Evolutionary conservation across 805 yeast species (phyloP).

Genomic region (Helenozyma rhizophorensis): DNA sequence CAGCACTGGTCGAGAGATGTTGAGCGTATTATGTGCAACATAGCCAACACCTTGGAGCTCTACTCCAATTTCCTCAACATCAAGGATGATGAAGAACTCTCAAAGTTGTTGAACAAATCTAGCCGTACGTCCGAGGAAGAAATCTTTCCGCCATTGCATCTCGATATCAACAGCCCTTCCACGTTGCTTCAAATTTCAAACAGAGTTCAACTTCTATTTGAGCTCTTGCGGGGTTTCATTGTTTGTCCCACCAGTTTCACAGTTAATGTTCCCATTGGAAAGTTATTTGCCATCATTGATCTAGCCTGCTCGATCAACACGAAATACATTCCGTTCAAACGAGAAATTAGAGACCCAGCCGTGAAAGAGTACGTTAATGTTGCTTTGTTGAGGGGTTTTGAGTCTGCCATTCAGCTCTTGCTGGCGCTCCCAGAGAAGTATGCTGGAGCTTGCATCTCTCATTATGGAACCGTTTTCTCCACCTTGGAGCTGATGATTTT

Average conservation of each 20-base stretch:
- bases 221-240: slow-evolving; percentile 35
- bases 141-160: slow-evolving; percentile 43
- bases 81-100: slow-evolving; percentile 50
- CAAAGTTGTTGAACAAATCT: slow-evolving; percentile 35
- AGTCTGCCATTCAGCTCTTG: slow-evolving; percentile 42
- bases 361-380: slow-evolving; percentile 41
- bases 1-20: slow-evolving; percentile 46
- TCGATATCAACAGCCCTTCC: slow-evolving; percentile 56
- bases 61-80: slow-evolving; percentile 58
- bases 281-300: slow-evolving; percentile 48
- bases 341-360: slow-evolving; percentile 54
- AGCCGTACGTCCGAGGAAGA: slow-evolving; percentile 12
- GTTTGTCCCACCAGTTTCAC: slow-evolving; percentile 51
- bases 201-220: slow-evolving; percentile 45
- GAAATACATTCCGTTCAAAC: slow-evolving; percentile 50
- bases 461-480: slow-evolving; percentile 46
- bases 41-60: slow-evolving; percentile 50
- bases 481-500: slow-evolving; percentile 59
- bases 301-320: slow-evolving; percentile 51
- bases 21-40: slow-evolving; percentile 45
- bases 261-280: slow-evolving; percentile 61
- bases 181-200: slow-evolving; percentile 49
- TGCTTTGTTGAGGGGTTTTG: slow-evolving; percentile 43
- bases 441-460: slow-evolving; percentile 41
- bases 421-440: slow-evolving; percentile 29